Evolutionary conservation across 805 yeast species (phyloP).

Genomic region (Candida takata): DNA sequence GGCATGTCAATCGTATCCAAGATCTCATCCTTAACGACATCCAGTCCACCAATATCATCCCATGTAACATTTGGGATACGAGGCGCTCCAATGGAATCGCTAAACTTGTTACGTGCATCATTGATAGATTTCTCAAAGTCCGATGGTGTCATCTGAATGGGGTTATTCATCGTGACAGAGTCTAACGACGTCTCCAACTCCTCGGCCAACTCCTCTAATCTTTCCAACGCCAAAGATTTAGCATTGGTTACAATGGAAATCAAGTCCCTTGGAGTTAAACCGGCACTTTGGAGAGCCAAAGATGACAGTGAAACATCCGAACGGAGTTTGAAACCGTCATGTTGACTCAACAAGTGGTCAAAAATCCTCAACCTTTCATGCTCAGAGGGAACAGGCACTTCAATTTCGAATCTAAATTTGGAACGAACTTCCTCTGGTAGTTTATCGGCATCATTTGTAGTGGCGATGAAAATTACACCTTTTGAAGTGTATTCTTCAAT

Average conservation of each 20-base stretch:
- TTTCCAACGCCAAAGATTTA: slow-evolving; percentile 45
- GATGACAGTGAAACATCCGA: slow-evolving; percentile 48
- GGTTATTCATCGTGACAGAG: slow-evolving; percentile 37
- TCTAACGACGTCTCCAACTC: slow-evolving; percentile 7
- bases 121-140: slow-evolving; percentile 69
- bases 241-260: slow-evolving; percentile 63
- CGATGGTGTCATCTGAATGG: slow-evolving; percentile 42
- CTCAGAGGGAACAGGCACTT: slow-evolving; percentile 73
- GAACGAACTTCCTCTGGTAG: slow-evolving; percentile 61
- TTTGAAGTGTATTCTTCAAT: slow-evolving; percentile 46
- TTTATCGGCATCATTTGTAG: slow-evolving; percentile 61
- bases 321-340: slow-evolving; percentile 20
- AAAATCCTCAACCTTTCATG: slow-evolving; percentile 63
- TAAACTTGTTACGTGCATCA: slow-evolving; percentile 78
- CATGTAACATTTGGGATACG: slow-evolving; percentile 90
- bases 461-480: slow-evolving; percentile 50
- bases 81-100: slow-evolving; percentile 96
- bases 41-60: slow-evolving; percentile 97
- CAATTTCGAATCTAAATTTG: slow-evolving; percentile 68
- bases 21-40: slow-evolving; percentile 83
- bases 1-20: slow-evolving; percentile 96
- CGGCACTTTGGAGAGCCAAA: slow-evolving; percentile 84
- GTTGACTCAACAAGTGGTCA: slow-evolving; percentile 36
- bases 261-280: slow-evolving; percentile 80
- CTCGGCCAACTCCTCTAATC: slow-evolving; percentile 32